phyloP scores from a whole-genome alignment of 176 grass and related monocot genomes.

The Microstegium vimineum region DNA sequence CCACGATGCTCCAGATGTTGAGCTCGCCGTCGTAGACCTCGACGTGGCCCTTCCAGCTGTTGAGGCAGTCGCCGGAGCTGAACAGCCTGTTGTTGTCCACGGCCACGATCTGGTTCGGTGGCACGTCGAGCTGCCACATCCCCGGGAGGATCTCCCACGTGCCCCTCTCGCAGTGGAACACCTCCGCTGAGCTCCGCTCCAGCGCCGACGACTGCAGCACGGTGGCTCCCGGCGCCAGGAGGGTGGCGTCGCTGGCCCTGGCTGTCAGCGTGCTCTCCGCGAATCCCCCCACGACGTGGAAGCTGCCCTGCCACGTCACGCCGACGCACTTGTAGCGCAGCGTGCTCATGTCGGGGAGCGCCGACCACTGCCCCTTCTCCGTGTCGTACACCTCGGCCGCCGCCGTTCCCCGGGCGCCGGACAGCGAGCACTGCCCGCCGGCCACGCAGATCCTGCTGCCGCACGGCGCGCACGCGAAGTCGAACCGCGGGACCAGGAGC shows the following conservation, averaged over 20 bases:
- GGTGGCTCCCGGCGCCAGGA: background rate
- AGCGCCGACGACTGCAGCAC: conserved; percentile 43
- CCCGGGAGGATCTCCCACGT: conserved; percentile 61
- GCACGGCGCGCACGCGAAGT: conserved; percentile 63
- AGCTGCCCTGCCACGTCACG: conserved; percentile 60
- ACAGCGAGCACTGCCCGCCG: conserved; percentile 45
- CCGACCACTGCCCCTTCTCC: conserved; percentile 34
- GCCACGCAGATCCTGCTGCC: conserved; percentile 52
- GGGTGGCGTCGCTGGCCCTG: background rate
- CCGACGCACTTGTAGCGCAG: conserved; percentile 63
- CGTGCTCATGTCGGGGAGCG: conserved; percentile 56
- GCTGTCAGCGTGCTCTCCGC: conserved; percentile 42
- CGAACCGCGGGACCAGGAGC: conserved; percentile 51
- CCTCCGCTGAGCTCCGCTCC: conserved; percentile 76
- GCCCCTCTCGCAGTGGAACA: conserved; percentile 35
- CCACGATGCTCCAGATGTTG: conserved; percentile 69
- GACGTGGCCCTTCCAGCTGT: conserved; percentile 65
- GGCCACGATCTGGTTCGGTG: conserved; percentile 66
- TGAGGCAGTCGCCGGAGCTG: conserved; percentile 82
- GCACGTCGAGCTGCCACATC: conserved; percentile 86
- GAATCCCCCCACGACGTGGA: conserved; percentile 70
- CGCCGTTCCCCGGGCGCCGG: conserved; percentile 52
- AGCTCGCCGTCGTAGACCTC: conserved; percentile 68
- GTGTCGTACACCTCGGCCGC: conserved; percentile 47
- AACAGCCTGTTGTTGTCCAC: conserved; percentile 47